Evolutionary conservation across 768 basidiomycete species (phyloP), one percentile per base, ranked within the genome.

Genomic region (Antrodiella citrinella): DNA sequence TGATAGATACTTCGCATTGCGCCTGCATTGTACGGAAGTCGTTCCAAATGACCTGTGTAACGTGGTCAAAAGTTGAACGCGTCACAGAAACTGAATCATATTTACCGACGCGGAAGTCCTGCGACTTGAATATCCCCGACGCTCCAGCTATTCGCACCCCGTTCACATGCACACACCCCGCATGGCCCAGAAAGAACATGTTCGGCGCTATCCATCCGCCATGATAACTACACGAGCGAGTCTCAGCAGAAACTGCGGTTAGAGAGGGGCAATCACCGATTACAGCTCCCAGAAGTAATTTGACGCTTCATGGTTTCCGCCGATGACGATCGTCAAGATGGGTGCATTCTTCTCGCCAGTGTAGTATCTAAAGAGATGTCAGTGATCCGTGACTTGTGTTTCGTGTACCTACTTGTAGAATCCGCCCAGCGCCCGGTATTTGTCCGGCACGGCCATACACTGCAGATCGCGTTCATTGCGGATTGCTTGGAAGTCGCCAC

Each of bases 201-300:
- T 96, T 94, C 0, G 88, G 89, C 0, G 95, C 96, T 10, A 98
- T 67, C 94, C 95, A 98, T 4, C 93, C 95, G 15, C 95, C 94
- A 59, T 98, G 89, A 65, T 92, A 97, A 51, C 91, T 94, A 48
- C 41, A n/a, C n/a, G n/a, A n/a, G n/a, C n/a, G n/a, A n/a, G n/a
- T n/a, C n/a, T n/a, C n/a, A n/a, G n/a, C n/a, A n/a, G 51, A 11
- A 25, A 25, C 3, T 30, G 30, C 18, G 18, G 35, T 30, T 15
- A 13, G 24, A 70, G 87, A n/a, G n/a, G n/a, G n/a, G n/a, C n/a
- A n/a, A n/a, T n/a, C n/a, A n/a, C n/a, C n/a, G n/a, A n/a, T 67
- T 60, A 91, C 90, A 96, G 67, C 65, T 99, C 96, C 86, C 91
- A 94, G 70, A 98, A 74, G 62, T 97, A 96, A 58, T 93, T 96